Base-by-base conservation (phyloP, 2,329 filamentous ascomycete genomes). In the Colletotrichum chlorophyti region DNA sequence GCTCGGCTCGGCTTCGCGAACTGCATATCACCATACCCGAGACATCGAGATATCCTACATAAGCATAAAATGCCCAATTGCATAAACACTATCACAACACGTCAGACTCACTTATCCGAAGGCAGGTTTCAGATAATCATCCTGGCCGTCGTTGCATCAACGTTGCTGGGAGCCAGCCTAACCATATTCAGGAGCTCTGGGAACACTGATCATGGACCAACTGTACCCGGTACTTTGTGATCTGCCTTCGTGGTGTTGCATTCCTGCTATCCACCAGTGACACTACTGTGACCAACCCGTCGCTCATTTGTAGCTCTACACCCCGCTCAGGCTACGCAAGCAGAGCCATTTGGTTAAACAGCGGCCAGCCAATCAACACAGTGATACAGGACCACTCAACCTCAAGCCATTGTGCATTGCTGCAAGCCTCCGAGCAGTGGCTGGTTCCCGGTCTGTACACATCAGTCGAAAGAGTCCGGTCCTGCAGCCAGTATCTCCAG, bases 281-380 rank as follows among this genome's bases (percentile, higher is more conserved):
- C 31, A 32, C n/a, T n/a, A n/a, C n/a, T n/a, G n/a, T n/a, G n/a
- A n/a, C 8, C 15, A 12, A 26, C 51, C 45, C 21, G 19, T n/a
- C 31, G 14, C 15, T 38, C 43, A 14, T 8, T 50, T 57, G 57
- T 60, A 45, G n/a, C 51, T 50, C 57, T 60, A 60, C 51, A 55
- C 57, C 57, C 57, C 57, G 51, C 57, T 43, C 32, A 55, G 57
- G 52, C 57, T 46, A 34, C 52, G 51, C 57, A 59, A 48, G 31
- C 32, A 58, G 47, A 46, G 26, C 53, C 31, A n/a, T 24, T 46
- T 14, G n/a, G 55, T 50, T 24, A 43, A 45, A 50, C 57, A 15
- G 19, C 26, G n/a, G 8, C 9, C 26, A 27, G n/a, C 57, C 57
- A 60, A 60, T 60, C 57, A 60, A 8, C 21, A 23, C 32, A 40